Conservation (phyloP, 306 rosid species). For the Ceratonia siliqua region DNA sequence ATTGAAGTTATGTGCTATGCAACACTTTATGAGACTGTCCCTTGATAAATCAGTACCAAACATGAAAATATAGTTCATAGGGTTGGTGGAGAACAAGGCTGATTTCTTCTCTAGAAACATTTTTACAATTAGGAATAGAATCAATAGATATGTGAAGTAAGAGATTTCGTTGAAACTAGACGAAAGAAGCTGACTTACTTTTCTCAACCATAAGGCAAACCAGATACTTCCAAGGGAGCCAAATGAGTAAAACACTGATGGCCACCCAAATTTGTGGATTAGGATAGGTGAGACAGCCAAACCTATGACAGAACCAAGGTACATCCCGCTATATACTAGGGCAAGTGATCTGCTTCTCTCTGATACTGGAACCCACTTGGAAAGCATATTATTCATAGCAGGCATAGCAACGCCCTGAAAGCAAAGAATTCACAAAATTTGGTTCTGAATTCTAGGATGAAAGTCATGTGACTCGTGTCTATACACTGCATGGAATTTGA, state of each 20-base stretch:
- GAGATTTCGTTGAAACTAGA: constrained; percentile 16
- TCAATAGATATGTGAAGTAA: background rate
- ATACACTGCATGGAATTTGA: background rate
- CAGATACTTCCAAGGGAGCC: constrained; percentile 98
- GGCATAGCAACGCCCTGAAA: constrained; percentile 99
- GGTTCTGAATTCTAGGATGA: background rate
- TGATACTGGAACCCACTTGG: constrained; percentile 96
- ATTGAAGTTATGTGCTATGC: constrained; percentile 21
- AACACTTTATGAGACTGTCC: constrained; percentile 11
- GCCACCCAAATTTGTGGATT: constrained; percentile 87
- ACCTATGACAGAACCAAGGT: constrained; percentile 95
- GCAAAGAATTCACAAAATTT: constrained; percentile 17
- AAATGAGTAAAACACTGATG: constrained; percentile 92
- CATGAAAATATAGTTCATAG: constrained; percentile 4
- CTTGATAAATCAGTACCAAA: constrained; percentile 28
- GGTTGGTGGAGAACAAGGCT: constrained; percentile 1
- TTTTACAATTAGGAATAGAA: background rate
- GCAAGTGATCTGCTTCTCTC: constrained; percentile 99
- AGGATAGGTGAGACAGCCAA: constrained; percentile 80
- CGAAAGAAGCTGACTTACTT: constrained; percentile 53
- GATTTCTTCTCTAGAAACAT: constrained; percentile 8
- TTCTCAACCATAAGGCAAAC: constrained; percentile 82
- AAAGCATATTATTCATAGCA: constrained; percentile 92
- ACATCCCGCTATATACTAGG: constrained; percentile 95
- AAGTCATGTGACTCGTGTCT: background rate